Percentiles rank a stretch among this genome's conserved stretches.
phyloP scores from a whole-genome alignment of 495 filamentous ascomycete species.

The Penicillium ochrochloron region DNA sequence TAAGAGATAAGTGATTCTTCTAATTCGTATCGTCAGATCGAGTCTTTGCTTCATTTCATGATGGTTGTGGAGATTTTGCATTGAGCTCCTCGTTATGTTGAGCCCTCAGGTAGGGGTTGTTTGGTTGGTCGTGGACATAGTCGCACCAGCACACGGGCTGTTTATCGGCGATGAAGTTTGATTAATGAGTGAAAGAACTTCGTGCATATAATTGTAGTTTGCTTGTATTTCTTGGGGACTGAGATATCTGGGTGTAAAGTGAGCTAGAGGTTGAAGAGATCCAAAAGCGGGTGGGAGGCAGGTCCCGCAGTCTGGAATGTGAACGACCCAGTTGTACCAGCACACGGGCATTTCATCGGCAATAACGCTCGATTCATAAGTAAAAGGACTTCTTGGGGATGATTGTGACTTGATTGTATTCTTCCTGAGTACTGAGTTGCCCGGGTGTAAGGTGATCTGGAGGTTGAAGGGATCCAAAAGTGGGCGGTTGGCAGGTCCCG shows the following conservation, averaged over 20 bases:
- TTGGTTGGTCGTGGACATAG: neutral
- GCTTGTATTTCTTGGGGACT: neutral
- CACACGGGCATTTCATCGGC: no score
- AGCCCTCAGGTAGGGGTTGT: neutral
- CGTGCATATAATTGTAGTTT: neutral
- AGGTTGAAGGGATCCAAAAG: neutral
- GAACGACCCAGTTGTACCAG: neutral
- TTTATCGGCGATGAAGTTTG: neutral
- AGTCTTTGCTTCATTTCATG: neutral
- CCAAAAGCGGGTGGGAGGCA: neutral
- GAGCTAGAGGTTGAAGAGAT: no score
- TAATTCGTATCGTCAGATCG: neutral
- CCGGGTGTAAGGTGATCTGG: neutral
- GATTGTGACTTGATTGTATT: neutral
- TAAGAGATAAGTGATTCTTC: neutral
- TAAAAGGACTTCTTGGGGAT: no score
- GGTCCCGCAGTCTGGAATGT: constrained; percentile 2
- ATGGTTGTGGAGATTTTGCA: neutral
- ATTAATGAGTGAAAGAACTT: no score
- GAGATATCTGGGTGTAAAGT: neutral
- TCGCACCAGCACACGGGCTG: neutral
- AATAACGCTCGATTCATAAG: no score
- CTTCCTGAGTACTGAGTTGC: neutral
- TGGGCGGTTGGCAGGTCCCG: neutral
- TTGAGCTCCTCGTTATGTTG: neutral